These are phyloP conservation scores for Volvariella surrecta DNA, from an alignment of 1,284 basidiomycete genomes.

Conservation along the genomic window DNA sequence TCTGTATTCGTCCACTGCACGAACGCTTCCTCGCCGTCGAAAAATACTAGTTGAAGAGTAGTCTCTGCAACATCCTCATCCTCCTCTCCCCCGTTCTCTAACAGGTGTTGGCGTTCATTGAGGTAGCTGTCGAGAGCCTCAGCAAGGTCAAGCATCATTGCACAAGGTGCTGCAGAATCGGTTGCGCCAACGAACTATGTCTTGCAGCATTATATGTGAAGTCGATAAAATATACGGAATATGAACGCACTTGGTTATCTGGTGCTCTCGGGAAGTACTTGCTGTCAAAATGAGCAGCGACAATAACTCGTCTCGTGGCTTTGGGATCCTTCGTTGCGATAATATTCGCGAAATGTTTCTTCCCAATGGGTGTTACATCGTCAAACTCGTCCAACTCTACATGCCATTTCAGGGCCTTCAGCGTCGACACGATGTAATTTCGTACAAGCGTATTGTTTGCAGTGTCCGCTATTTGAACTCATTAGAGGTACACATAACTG, in stretches of 20 bases:
- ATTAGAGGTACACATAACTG: neutral
- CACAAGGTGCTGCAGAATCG: constrained; percentile 94
- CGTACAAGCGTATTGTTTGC: constrained; percentile 74
- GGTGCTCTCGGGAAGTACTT: constrained; percentile 79
- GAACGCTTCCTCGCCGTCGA: constrained; percentile 98
- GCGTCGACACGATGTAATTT: constrained; percentile 63
- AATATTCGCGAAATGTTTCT: constrained; percentile 81
- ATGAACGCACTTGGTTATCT: constrained; percentile 55
- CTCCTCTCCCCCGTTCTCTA: constrained; percentile 52
- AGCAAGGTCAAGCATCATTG: constrained; percentile 87
- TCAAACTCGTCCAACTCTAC: constrained; percentile 78
- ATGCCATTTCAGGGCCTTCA: constrained; percentile 76
- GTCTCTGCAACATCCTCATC: constrained; percentile 75
- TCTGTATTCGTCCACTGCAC: constrained; percentile 84
- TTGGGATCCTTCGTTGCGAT: constrained; percentile 89
- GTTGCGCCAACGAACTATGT: constrained; percentile 92
- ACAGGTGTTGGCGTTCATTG: constrained; percentile 46
- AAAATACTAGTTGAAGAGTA: constrained; percentile 92
- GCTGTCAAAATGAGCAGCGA: constrained; percentile 94
- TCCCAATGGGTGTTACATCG: constrained; percentile 78
- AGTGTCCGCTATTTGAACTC: constrained; percentile 45
- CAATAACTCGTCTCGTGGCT: constrained; percentile 76
- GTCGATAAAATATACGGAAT: neutral
- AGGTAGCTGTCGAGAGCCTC: constrained; percentile 70
- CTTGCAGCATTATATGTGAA: constrained; percentile 3